These are phyloP conservation scores for Aureobasidium leucospermi DNA, from an alignment of 2,329 filamentous ascomycete species.

Conservation along the genomic window DNA sequence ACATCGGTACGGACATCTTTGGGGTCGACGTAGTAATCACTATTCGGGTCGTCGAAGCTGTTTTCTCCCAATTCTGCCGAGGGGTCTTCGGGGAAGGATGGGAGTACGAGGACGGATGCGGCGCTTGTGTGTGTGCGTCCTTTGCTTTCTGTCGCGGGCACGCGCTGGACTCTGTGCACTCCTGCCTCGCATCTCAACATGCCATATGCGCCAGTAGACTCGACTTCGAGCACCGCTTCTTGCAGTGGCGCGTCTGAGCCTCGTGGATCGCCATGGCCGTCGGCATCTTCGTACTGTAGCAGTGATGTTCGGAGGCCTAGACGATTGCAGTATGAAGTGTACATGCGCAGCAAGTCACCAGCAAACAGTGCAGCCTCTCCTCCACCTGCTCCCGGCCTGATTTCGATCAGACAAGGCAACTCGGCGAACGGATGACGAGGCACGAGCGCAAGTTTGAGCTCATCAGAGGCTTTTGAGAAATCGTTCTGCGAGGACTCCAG, in stretches of 20 bases:
- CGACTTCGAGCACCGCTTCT: conserved; percentile 82
- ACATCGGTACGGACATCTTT: conserved; percentile 77
- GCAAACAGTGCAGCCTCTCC: conserved; percentile 89
- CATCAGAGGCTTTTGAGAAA: conserved; percentile 56
- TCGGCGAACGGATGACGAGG: conserved; percentile 85
- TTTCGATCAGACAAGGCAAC: conserved; percentile 83
- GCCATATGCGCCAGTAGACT: conserved; percentile 70
- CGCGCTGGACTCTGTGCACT: conserved; percentile 89
- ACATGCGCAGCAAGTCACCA: conserved; percentile 83
- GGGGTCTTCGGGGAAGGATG: conserved; percentile 61
- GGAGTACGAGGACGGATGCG: conserved; percentile 85
- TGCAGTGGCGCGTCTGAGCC: conserved; percentile 62
- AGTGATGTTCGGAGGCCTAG: conserved; percentile 59
- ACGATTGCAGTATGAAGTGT: conserved; percentile 66
- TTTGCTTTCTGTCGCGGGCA: conserved; percentile 84
- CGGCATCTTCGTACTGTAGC: conserved; percentile 72
- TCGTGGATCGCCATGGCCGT: conserved; percentile 48
- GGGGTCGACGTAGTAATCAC: conserved; percentile 83
- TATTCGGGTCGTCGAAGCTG: conserved; percentile 69
- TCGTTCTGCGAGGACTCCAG: conserved; percentile 57
- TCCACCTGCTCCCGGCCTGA: conserved; percentile 85
- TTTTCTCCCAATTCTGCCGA: conserved; percentile 49
- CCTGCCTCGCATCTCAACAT: conserved; percentile 79
- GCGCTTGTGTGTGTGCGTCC: conserved; percentile 91
- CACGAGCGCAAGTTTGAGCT: conserved; percentile 69